Percentiles rank a stretch among this genome's conserved stretches.
Evolutionary conservation across 1,284 basidiomycete genomes (phyloP).

Genomic region (Ceratobasidium sp.): DNA sequence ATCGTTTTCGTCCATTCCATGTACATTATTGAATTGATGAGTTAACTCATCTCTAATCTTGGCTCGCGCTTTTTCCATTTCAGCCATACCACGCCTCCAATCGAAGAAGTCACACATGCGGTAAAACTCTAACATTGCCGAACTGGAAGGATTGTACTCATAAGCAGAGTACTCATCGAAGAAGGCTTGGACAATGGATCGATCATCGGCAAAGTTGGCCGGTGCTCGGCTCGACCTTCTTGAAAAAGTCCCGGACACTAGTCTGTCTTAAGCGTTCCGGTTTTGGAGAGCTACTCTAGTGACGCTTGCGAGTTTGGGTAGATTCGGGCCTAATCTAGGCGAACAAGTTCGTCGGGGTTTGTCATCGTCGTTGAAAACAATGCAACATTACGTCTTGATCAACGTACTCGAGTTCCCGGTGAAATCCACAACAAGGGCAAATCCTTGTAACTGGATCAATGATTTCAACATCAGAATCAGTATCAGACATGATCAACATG

Average conservation of each 20-base stretch:
- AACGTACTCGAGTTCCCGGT: background rate
- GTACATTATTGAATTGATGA: slow-evolving; percentile 13
- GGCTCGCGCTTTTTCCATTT: slow-evolving; percentile 33
- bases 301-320: background rate
- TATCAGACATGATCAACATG: background rate
- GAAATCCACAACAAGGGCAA: slow-evolving; percentile 18
- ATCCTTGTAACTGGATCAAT: background rate
- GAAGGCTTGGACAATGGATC: slow-evolving; percentile 10
- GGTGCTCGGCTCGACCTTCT: slow-evolving; percentile 4
- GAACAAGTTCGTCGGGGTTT: background rate
- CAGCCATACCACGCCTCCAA: background rate
- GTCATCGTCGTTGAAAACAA: background rate
- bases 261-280: background rate
- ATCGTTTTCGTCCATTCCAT: slow-evolving; percentile 34
- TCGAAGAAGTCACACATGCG: slow-evolving; percentile 12
- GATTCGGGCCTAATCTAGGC: no score
- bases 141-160: slow-evolving; percentile 21
- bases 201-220: background rate
- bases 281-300: background rate
- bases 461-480: slow-evolving; percentile 1
- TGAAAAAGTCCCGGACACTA: background rate
- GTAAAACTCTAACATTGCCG: slow-evolving; percentile 39
- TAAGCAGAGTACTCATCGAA: slow-evolving; percentile 11
- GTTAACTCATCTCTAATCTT: slow-evolving; percentile 6
- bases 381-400: background rate